Conservation (phyloP, 1,139 yeast species). For the Taphrina wiesneri region DNA sequence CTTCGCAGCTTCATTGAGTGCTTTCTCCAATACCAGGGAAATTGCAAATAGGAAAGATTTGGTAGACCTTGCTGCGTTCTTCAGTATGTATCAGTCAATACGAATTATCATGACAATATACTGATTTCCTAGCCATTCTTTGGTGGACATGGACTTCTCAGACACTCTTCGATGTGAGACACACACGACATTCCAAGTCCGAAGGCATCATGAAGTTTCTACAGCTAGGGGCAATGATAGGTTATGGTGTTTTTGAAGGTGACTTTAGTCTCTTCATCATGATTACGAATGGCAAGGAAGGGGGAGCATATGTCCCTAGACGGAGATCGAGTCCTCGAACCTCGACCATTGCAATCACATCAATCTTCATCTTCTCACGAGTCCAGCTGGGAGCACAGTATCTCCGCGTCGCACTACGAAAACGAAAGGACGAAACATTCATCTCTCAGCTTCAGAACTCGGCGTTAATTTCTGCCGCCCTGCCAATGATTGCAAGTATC, state of each 20-base stretch:
- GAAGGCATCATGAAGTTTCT: slow-evolving; percentile 14
- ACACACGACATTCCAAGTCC: slow-evolving; percentile 4
- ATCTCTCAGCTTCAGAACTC: background rate
- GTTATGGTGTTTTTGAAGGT: slow-evolving; percentile 27
- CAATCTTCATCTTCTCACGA: slow-evolving; percentile 18
- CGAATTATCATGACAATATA: background rate
- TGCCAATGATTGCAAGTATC: slow-evolving; percentile 17
- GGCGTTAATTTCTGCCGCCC: background rate
- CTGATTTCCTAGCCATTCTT: slow-evolving; percentile 10
- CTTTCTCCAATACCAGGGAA: slow-evolving; percentile 24
- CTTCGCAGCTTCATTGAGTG: slow-evolving; percentile 26
- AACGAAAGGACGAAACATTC: slow-evolving; percentile 1
- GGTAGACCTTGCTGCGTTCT: slow-evolving; percentile 25
- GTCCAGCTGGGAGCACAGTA: slow-evolving; percentile 18
- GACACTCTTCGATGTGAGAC: slow-evolving; percentile 29
- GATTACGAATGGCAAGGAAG: background rate
- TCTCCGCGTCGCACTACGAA: slow-evolving; percentile 12
- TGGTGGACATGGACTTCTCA: slow-evolving; percentile 34
- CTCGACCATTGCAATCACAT: slow-evolving; percentile 9
- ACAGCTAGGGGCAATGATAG: slow-evolving; percentile 11
- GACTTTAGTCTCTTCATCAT: slow-evolving; percentile 16
- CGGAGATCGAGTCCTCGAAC: slow-evolving; percentile 7
- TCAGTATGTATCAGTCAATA: slow-evolving; percentile 4
- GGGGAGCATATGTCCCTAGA: background rate
- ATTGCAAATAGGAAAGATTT: slow-evolving; percentile 12